phyloP scores from a whole-genome alignment of 192 early-diverging fungal genomes.

The Coemansia sp. region DNA sequence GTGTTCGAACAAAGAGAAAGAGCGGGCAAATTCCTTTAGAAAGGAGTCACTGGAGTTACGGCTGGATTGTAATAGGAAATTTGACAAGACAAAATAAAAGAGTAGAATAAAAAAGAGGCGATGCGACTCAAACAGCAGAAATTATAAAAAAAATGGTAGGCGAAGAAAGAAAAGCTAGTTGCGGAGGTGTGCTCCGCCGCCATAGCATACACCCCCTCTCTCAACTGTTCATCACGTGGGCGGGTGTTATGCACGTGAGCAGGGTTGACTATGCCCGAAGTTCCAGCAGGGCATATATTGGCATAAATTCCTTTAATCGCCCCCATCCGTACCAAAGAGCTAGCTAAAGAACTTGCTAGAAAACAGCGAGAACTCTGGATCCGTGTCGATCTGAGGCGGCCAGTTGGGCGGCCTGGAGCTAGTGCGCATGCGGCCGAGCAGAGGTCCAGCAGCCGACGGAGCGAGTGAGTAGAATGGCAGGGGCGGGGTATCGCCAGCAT shows the following conservation, averaged over 20 bases:
- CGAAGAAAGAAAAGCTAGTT: too few relatives aligned
- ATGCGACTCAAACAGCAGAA: neutral
- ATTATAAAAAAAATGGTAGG: too few relatives aligned
- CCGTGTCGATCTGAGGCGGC: neutral
- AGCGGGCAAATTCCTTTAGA: too few relatives aligned
- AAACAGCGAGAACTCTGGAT: slow-evolving; percentile 18
- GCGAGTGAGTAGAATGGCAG: neutral
- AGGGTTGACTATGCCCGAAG: neutral
- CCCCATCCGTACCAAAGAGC: neutral
- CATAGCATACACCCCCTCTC: neutral
- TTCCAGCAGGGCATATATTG: neutral
- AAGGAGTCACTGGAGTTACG: too few relatives aligned
- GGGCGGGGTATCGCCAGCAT: neutral
- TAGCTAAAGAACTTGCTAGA: slow-evolving; percentile 9
- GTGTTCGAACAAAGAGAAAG: neutral
- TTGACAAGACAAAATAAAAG: neutral
- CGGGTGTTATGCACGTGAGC: slow-evolving; percentile 10
- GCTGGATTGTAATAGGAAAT: too few relatives aligned
- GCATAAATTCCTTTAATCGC: too few relatives aligned
- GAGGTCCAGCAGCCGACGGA: neutral
- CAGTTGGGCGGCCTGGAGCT: neutral
- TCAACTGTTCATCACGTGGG: slow-evolving; percentile 7
- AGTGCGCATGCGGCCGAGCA: neutral
- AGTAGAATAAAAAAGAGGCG: neutral
- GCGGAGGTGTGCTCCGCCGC: too few relatives aligned